Conservation (phyloP, 805 yeast genomes). For the Starmerella roubikii region DNA sequence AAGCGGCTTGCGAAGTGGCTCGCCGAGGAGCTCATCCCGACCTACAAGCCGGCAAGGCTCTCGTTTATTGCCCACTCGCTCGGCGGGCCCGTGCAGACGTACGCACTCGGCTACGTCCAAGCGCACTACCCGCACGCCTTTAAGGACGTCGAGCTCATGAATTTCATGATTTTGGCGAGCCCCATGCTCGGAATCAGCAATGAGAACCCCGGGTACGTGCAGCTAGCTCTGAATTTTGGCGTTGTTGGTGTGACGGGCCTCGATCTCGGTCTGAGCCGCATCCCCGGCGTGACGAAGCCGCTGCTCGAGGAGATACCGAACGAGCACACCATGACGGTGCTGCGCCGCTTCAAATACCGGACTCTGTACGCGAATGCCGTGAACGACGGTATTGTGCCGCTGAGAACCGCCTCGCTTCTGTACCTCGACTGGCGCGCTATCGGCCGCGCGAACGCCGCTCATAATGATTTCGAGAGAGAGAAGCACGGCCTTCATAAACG, state of each 20-base stretch:
- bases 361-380: slow-evolving; percentile 81
- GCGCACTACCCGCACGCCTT: slow-evolving; percentile 56
- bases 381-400: slow-evolving; percentile 92
- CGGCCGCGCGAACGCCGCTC: slow-evolving; percentile 34
- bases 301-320: slow-evolving; percentile 62
- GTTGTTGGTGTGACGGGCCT: slow-evolving; percentile 87
- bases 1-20: slow-evolving; percentile 64
- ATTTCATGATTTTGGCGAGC: slow-evolving; percentile 72
- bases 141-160: slow-evolving; percentile 49
- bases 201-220: slow-evolving; percentile 78
- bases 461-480: slow-evolving; percentile 26
- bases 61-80: slow-evolving; percentile 89
- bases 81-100: slow-evolving; percentile 86
- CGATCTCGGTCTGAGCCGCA: slow-evolving; percentile 58
- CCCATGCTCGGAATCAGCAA: slow-evolving; percentile 79
- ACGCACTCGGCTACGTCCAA: slow-evolving; percentile 70
- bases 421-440: slow-evolving; percentile 77
- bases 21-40: slow-evolving; percentile 38
- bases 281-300: slow-evolving; percentile 35
- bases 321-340: slow-evolving; percentile 52
- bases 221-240: slow-evolving; percentile 74
- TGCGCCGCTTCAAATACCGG: slow-evolving; percentile 51
- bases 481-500: neutral
- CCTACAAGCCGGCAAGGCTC: slow-evolving; percentile 39
- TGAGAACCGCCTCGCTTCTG: slow-evolving; percentile 74